Base-by-base conservation (phyloP, 768 basidiomycete genomes). In the Chalciporus piperatus region DNA sequence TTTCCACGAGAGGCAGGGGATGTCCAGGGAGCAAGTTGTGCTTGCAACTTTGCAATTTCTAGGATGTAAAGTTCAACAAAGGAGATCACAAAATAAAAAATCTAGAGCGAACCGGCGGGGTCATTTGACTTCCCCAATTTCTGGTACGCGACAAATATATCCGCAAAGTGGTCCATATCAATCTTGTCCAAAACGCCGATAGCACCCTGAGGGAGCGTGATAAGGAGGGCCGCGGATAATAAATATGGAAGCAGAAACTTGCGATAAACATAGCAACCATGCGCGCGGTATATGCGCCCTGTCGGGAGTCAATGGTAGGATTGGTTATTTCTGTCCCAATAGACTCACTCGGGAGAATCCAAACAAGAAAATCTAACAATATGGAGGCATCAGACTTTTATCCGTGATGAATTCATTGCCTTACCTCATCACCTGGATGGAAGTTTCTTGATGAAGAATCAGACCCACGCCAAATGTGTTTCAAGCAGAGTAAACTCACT, bases 251-350 rank as follows among this genome's bases (percentile, higher is more conserved):
- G 5, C 28, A 19, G 49, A 53, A 49, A 47, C 46, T 40, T 41
- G 13, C 49, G 47, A 52, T 83, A 59, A 89, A 79, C 73, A 77
- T 77, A 8, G 84, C 85, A 9, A 87, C 75, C 84, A 87, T 87
- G 28, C 87, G 76, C 6, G 78, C 87, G 0, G 87, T 88, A 63
- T 88, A 89, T 55, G 85, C 87, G 6, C 87, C 87, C 85, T 87
- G 50, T 32, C 41, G 11, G 17, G 22, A 6, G 41, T 61, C 30
- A 65, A 53, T 41, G 41, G 25, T 30, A 20, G 23, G 17, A 28
- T 19, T 10, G 40, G 19, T 7, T n/a, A 16, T 30, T 32, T 13
- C 22, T 19, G 10, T 22, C 11, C 23, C 42, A 41, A 44, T 20
- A 12, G 20, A 32, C 77, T 53, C 62, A 85, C 85, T 63, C 87